These are phyloP conservation scores for Hypoxylon lenormandii DNA, from an alignment of 495 filamentous ascomycete species.

Conservation along the genomic window DNA sequence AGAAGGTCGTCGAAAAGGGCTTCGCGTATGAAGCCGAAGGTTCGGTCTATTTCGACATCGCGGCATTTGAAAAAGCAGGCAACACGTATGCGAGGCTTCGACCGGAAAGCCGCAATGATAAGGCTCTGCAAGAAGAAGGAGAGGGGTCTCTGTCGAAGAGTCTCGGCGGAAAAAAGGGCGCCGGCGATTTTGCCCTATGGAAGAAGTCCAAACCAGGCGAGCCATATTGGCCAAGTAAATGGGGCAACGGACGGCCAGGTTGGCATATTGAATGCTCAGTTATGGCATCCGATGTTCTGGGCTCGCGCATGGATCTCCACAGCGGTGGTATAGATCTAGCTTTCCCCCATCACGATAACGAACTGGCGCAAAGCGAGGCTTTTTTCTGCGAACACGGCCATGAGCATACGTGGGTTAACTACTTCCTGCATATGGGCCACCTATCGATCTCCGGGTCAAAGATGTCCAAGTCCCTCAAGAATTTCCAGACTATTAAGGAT, in stretches of 20 bases:
- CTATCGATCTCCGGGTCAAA: conserved; percentile 89
- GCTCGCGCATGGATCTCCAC: conserved; percentile 87
- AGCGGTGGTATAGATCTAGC: conserved; percentile 92
- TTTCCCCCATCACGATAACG: conserved; percentile 97
- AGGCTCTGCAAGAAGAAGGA: conserved; percentile 84
- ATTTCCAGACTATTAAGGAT: conserved; percentile 94
- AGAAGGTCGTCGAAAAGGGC: conserved; percentile 81
- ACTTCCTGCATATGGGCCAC: conserved; percentile 97
- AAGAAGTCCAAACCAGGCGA: conserved; percentile 93
- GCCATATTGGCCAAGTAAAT: conserved; percentile 86
- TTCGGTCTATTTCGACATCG: conserved; percentile 94
- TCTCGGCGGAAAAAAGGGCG: conserved; percentile 72
- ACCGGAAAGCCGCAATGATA: conserved; percentile 86
- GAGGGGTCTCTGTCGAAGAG: conserved; percentile 84
- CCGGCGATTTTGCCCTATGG: conserved; percentile 92
- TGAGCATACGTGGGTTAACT: conserved; percentile 88
- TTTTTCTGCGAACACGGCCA: conserved; percentile 71
- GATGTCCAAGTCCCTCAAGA: conserved; percentile 96
- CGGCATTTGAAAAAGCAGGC: conserved; percentile 83
- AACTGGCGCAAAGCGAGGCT: conserved; percentile 92
- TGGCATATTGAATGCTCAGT: conserved; percentile 99
- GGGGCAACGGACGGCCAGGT: conserved; percentile 88
- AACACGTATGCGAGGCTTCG: conserved; percentile 87
- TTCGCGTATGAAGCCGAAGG: conserved; percentile 89
- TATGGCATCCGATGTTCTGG: conserved; percentile 90